Conservation (phyloP, 202 grass and related monocot species). For the Eragrostis tef region DNA sequence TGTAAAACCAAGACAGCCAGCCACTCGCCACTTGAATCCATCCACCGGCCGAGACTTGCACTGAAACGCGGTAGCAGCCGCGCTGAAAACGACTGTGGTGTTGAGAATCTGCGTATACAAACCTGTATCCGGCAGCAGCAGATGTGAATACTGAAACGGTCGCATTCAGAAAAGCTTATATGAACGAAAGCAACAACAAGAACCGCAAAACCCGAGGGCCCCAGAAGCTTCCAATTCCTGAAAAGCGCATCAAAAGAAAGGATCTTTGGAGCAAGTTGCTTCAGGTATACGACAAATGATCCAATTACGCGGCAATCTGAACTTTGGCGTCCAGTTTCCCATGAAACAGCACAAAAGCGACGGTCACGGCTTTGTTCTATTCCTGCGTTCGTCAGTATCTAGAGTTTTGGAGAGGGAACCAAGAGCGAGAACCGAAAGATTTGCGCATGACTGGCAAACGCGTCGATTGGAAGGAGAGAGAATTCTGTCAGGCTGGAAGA, state of each 20-base stretch:
- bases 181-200: not conserved
- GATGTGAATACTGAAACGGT: not conserved
- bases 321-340: not conserved
- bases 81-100: not conserved
- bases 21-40: not conserved
- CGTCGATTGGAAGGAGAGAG: conserved; percentile 1
- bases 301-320: not conserved
- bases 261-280: not conserved
- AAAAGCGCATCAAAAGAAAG: not conserved
- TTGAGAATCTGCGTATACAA: not conserved
- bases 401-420: not conserved
- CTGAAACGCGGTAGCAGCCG: not conserved
- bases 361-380: not conserved
- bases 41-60: not conserved
- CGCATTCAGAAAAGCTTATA: not conserved
- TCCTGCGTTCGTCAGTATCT: not conserved
- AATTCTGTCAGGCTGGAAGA: not conserved
- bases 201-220: too few species aligned
- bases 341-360: not conserved
- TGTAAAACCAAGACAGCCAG: too few species aligned
- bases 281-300: not conserved
- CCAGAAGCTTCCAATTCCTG: too few species aligned
- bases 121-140: not conserved
- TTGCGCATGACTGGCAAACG: not conserved
- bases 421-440: not conserved